Base-by-base conservation (phyloP, 805 yeast genomes). In the Lipomyces japonicus region DNA sequence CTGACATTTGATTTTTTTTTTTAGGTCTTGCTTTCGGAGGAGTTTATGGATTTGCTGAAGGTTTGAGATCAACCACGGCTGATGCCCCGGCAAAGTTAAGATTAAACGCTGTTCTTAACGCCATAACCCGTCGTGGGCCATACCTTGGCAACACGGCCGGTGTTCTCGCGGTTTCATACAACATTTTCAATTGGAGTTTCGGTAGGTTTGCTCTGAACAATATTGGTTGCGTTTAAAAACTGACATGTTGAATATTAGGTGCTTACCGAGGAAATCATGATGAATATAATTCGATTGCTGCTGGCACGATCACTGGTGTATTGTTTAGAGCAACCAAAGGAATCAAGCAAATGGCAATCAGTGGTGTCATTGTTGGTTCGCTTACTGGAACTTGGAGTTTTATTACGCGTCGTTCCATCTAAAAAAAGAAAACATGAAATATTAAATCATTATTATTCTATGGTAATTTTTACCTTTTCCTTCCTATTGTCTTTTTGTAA, bases 111-210 rank as follows among this genome's bases (percentile, higher is more conserved):
- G 75, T 93, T 39, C 78, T 93, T 63, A 93, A 93, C 75, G 86
- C 87, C 65, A 78, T 93, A 63, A 93, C 98, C 36, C 85, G 88
- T 65, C 82, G 96, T 68, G 98, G 98, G 53, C 98, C 98, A 21
- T 91, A 80, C 69, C 71, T 91, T 65, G 98, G 97, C 61, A 93
- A 93, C 74, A 82, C 84, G 46, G 95, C 96, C 14, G 98, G 97
- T 72, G 95, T 89, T 19, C 75, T 93, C 61, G 96, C 97, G 22
- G 71, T 93, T 62, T 78, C 85, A 58, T 93, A 93, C 72, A 93
- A 93, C 72, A 68, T 91, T 59, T 75, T 87, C 60, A 90, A 89
- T 70, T 80, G 93, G 25, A 66, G 83, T 9, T 42, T 54, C 36
- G 54, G 57, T 53, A 46, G 9, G 54, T 43, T 6, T 26, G 31